Evolutionary conservation across 768 basidiomycete species (phyloP), one percentile per base, ranked within the genome.

Genomic region (Podaxis carcinomalis): DNA sequence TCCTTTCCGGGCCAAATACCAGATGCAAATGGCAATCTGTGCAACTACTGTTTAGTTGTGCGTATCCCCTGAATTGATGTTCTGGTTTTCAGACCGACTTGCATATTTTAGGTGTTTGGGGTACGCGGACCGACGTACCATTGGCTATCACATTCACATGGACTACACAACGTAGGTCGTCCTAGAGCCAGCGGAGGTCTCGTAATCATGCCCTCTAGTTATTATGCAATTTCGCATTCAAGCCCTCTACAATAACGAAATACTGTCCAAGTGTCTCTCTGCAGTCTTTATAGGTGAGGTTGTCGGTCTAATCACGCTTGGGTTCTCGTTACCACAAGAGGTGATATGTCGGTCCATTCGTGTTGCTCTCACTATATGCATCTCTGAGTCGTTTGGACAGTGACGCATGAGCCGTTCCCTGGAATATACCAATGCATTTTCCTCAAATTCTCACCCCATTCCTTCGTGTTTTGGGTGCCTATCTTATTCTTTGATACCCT

Each of bases 401-500:
- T 63, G 5, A 58, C 46, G 7, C 5, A 37, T 13, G 51, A 63
- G 32, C 59, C 56, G 1, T 5, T 49, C 1, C 61, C 63, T 23
- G 62, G 61, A 9, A 44, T 66, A n/a, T 23, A 51, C 23, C 58
- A 64, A 23, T 67, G 66, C 47, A 46, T 49, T 14, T 28, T 36
- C 14, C 32, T 50, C 25, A 47, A 56, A 28, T 49, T 70, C 16
- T 70, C 71, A 19, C 51, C 61, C 10, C 68, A 64, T 42, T 63
- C 66, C 10, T 66, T 65, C 36, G 56, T 66, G 9, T 70, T 71
- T 51, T 73, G 72, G 72, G 44, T 74, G 27, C 69, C 71, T 16
- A 63, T 74, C n/a, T 57, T 74, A 19, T 51, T 64, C 37, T 71
- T 73, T 36, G 72, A 74, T 52, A 65, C 58, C 19, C 63, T 73